Base-by-base conservation (phyloP, 176 grass and related monocot genomes). In the Zea luxurians region DNA sequence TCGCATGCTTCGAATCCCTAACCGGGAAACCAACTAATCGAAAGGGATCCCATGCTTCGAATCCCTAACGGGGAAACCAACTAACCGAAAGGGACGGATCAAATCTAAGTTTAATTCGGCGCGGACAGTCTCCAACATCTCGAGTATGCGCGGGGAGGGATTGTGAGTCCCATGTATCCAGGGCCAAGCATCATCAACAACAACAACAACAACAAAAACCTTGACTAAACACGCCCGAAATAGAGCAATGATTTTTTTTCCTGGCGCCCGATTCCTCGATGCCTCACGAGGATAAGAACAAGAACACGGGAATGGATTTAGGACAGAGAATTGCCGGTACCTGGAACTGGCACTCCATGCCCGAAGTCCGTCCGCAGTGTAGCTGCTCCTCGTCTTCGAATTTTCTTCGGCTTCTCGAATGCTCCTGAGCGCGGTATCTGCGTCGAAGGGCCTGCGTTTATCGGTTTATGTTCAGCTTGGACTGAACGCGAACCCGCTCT, bases 331-430 rank as follows among this genome's bases (percentile, higher is more conserved):
- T 11, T 48, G n/a, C 16, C 17, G 17, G 76, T 52, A 88, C 68
- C 86, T 88, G 75, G 76, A 88, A 76, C 48, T 88, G 46, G 70
- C 53, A 63, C 81, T 84, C 86, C 81, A 78, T 88, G 1, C 38
- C 62, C 2, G 53, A 16, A 37, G 66, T 10, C 7, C 37, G 21
- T 21, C 12, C 5, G 58, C 67, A 9, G 70, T 18, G 20, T 55
- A 20, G 8, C 80, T 13, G 66, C 53, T 42, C 66, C 15, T 45
- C 20, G 41, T 8, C 34, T 16, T 18, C 7, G 1, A 27, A 27
- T 27, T 27, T 18, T 55, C 52, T 71, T 58, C 13, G 41, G 8
- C 60, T 46, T 48, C 43, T 27, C 15, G 53, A 70, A 70, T 34
- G 18, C 44, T 48, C 67, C 44, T 34, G 44, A 34, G 20, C 43